Evolutionary conservation across 2,329 filamentous ascomycete genomes (phyloP), one percentile per base, ranked within the genome.

Genomic region (Fusarium proliferatum): DNA sequence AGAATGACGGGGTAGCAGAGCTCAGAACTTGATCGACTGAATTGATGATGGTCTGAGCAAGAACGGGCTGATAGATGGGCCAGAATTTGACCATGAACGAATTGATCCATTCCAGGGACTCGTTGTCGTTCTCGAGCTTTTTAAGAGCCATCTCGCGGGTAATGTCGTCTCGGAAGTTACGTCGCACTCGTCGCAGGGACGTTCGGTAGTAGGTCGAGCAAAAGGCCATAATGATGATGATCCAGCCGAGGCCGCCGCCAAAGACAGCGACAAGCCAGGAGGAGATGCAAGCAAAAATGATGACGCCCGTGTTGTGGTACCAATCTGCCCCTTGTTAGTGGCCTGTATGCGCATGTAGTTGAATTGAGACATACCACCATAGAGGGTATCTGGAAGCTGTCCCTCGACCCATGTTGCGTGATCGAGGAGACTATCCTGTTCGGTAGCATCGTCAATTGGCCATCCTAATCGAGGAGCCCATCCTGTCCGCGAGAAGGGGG

Each of bases 41-140:
- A 81, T 92, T 94, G 83, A 98, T 93, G 78, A 99, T 93, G 28
- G 94, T 97, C 76, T 96, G 91, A 69, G 95, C 96, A 17, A 99
- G 89, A 15, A 98, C 94, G 2, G 96, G 96, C 62, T 96, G 94
- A 81, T 97, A 98, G 79, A 99, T 99, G 71, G 96, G 96, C 96
- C 96, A 99, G 85, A 99, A 99, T 82, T 99, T 99, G 84, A 97
- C 91, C 77, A 99, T 82, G 85, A 99, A 99, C 77, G 94, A 97
- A 87, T 99, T 99, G 82, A 99, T 98, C 96, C 96, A 99, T 82
- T 99, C 96, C 55, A 99, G 86, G 64, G 93, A 96, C 84, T 99
- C 96, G 33, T 91, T 91, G 77, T 99, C 96, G 13, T 91, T 96
- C 77, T 98, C 96, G 61, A 99, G 86, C 78, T 89, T 93, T 82